Evolutionary conservation across 2,329 filamentous ascomycete species (phyloP), one percentile per base, ranked within the genome.

Genomic region (Sporothrix globosa): DNA sequence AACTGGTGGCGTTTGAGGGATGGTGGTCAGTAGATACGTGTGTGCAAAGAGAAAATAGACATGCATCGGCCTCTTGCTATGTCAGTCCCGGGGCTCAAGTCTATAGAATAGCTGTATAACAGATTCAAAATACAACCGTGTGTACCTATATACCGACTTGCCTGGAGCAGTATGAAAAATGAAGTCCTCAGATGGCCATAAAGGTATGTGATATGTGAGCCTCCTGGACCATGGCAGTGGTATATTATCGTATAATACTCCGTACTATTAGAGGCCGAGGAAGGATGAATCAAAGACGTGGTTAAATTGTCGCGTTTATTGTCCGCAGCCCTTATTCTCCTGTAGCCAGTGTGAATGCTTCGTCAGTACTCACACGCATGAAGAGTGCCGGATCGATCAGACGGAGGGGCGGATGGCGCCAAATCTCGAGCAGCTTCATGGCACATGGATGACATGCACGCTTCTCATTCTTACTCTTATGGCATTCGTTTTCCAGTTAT

Each of bases 361-460:
- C 30, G 46, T 69, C 67, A 69, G 24, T 69, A 56, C 67, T 69
- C 67, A 34, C 67, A 46, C 30, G 46, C 67, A 69, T 61, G 30
- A 53, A 50, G 11, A 52, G 54, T 44, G 13, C 56, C 54, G 67
- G 67, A 63, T 69, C 67, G 67, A 69, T 69, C 56, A 69, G 54
- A 69, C 30, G 58, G 58, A 46, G 44, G 41, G 58, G 41, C 58
- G 39, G 39, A 63, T 19, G 21, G 58, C 39, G n/a, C 4, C 58
- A 44, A 61, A 63, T 46, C 58, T 63, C 6, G 30, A 34, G 34
- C 19, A 46, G 19, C 58, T 27, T 10, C 39, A 63, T 44, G 39
- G 39, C 13, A 54, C 24, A 24, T 44, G 4, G 34, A 44, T 14
- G n/a, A 24, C 54, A 30, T 68, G 52, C n/a, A 46, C 10, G 21